Base-by-base conservation (phyloP, 23 red algal species). In the Agarophyton chilense region DNA sequence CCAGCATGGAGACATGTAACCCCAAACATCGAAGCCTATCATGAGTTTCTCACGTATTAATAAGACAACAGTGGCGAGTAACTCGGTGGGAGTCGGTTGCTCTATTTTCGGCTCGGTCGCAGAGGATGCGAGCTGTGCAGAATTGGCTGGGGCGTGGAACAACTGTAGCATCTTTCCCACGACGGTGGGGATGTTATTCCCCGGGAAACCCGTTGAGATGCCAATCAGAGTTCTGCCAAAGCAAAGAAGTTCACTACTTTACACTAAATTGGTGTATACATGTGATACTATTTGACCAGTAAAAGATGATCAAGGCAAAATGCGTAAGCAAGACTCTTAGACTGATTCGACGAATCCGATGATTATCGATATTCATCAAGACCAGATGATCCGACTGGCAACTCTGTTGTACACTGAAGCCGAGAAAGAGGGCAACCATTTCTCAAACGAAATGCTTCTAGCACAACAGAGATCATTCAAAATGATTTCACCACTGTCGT, bases 101-200 rank as follows among this genome's bases (percentile, higher is more conserved):
- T n/a, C n/a, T n/a, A n/a, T n/a, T n/a, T n/a, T n/a, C n/a, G n/a
- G n/a, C n/a, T n/a, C n/a, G n/a, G n/a, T n/a, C n/a, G n/a, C n/a
- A n/a, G n/a, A n/a, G n/a, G n/a, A n/a, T n/a, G n/a, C n/a, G n/a
- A n/a, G n/a, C n/a, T n/a, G n/a, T n/a, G n/a, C n/a, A n/a, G n/a
- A n/a, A n/a, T n/a, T n/a, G n/a, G n/a, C n/a, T n/a, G n/a, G n/a
- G n/a, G n/a, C 46, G 25, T 90, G 75, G 40, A 79, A 52, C 16
- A 63, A 47, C 57, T 79, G 86, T n/a, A 90, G 47, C 72, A 90
- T 90, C 4, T 53, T 56, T 29, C 86, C 73, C 25, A 90, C 55
- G 22, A 79, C 86, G 13, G 38, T 79, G 72, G 42, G 32, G 43
- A 90, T 53, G 41, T 80, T 53, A 21, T 78, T 52, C 33, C 25